A percentile compares a stretch with the other conserved stretches of the same genome.
These are phyloP conservation scores for Tanacetum coccineum DNA, from an alignment of 129 eudicot species.

Conservation along the genomic window DNA sequence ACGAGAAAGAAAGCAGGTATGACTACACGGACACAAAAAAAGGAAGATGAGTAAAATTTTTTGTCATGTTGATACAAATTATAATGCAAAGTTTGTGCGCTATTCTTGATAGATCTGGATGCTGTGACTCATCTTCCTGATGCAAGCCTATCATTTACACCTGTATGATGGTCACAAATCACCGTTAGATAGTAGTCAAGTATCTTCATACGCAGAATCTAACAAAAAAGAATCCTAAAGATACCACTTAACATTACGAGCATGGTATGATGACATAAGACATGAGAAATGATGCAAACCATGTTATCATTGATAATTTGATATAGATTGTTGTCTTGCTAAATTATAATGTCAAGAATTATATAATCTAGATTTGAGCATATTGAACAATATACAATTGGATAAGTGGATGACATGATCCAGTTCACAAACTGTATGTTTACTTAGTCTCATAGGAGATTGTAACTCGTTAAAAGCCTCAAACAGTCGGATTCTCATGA, in stretches of 20 bases:
- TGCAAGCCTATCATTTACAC: constrained; percentile 16
- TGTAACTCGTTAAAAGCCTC: too few species aligned
- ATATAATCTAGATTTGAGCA: not conserved
- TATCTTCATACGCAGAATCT: not conserved
- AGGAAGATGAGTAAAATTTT: not conserved
- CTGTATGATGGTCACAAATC: constrained; percentile 11
- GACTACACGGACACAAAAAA: not conserved
- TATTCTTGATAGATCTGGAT: constrained; percentile 1
- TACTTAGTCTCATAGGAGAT: too few species aligned
- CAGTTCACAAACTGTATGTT: too few species aligned
- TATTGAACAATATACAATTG: not conserved
- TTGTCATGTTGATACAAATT: constrained; percentile 19
- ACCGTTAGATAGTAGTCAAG: not conserved
- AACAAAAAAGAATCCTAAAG: not conserved
- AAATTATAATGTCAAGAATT: not conserved
- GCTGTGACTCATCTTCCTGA: constrained; percentile 11
- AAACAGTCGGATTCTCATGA: too few species aligned
- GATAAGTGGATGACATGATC: too few species aligned
- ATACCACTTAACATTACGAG: not conserved
- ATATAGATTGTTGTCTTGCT: not conserved
- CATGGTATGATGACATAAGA: not conserved
- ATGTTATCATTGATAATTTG: not conserved
- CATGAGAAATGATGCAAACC: not conserved
- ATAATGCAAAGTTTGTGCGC: constrained; percentile 10
- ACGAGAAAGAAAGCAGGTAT: not conserved